A percentile compares a stretch with the other conserved stretches of the same genome.
Evolutionary conservation across 106 monocot species (phyloP).

Genomic region (Acanthochlamys bracteata): DNA sequence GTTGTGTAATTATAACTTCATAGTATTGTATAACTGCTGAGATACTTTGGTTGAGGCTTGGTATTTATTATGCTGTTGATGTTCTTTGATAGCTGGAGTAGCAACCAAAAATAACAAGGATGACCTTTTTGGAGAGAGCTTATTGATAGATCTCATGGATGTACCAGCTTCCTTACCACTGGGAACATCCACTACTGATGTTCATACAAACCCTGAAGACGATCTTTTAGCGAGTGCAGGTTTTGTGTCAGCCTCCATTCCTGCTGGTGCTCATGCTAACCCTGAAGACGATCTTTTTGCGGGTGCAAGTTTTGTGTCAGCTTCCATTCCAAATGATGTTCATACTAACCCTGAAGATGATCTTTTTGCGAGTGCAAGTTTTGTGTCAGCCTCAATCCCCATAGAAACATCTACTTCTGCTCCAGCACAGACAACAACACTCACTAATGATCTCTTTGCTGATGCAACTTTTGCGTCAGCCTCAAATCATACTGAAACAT

Average conservation of each 20-base stretch:
- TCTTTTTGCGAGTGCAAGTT: conserved; percentile 76
- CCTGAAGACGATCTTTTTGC: not conserved
- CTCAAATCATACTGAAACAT: not conserved
- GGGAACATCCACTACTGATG: conserved; percentile 11
- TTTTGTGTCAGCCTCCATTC: conserved; percentile 51
- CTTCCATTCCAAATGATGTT: conserved; percentile 16
- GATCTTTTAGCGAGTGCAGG: conserved; percentile 82
- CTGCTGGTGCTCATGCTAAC: not conserved
- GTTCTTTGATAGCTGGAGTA: conserved; percentile 12
- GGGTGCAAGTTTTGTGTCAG: not conserved
- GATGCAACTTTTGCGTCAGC: not conserved
- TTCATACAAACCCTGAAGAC: conserved; percentile 22
- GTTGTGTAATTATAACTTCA: not conserved
- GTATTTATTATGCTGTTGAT: not conserved
- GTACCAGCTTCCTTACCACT: conserved; percentile 24
- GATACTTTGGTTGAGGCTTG: not conserved
- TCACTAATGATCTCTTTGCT: not conserved
- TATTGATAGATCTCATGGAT: conserved; percentile 66
- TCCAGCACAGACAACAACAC: not conserved
- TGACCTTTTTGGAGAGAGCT: conserved; percentile 61
- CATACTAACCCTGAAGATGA: conserved; percentile 36
- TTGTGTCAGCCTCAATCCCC: conserved; percentile 42
- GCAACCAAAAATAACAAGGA: conserved; percentile 35
- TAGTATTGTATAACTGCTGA: not conserved
- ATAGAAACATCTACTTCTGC: conserved; percentile 2